Percentiles rank a stretch among this genome's conserved stretches.
These are phyloP conservation scores for Podila clonocystis DNA, from an alignment of 192 early-diverging fungal species.

Conservation along the genomic window DNA sequence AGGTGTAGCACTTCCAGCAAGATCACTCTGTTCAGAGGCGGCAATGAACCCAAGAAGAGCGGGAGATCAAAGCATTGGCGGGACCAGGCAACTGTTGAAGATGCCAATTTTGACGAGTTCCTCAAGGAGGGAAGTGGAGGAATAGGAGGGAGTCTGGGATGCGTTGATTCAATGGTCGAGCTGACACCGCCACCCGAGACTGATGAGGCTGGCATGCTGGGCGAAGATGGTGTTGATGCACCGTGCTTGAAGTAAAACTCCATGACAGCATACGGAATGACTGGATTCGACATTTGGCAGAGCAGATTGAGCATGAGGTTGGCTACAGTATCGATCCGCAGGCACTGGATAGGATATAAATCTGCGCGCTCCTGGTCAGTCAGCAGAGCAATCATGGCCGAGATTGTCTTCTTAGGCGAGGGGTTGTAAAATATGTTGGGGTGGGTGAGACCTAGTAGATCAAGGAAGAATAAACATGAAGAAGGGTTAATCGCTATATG, in stretches of 20 bases:
- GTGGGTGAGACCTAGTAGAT: slow-evolving; percentile 19
- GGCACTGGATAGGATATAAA: slow-evolving; percentile 32
- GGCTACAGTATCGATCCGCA: slow-evolving; percentile 41
- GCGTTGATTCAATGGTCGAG: background rate
- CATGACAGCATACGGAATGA: slow-evolving; percentile 40
- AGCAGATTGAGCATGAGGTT: slow-evolving; percentile 39
- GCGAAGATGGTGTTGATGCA: background rate
- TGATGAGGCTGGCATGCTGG: background rate
- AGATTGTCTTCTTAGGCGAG: slow-evolving; percentile 45
- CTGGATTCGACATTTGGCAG: slow-evolving; percentile 48
- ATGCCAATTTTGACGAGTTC: background rate
- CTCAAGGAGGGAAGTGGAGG: background rate
- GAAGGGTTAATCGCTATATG: background rate
- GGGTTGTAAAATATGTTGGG: slow-evolving; percentile 32
- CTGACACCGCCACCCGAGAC: too few species aligned
- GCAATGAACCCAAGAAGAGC: slow-evolving; percentile 20
- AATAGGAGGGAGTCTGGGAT: background rate
- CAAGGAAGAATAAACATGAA: background rate
- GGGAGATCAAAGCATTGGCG: slow-evolving; percentile 36
- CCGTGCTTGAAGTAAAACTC: slow-evolving; percentile 32
- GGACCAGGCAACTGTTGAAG: slow-evolving; percentile 21
- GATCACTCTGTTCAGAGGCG: slow-evolving; percentile 36
- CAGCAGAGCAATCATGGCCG: slow-evolving; percentile 39
- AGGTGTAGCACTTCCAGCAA: slow-evolving; percentile 39
- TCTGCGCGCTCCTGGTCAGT: slow-evolving; percentile 32